Base-by-base conservation (phyloP, 1,284 basidiomycete species). In the Binderoboletus segoi region DNA sequence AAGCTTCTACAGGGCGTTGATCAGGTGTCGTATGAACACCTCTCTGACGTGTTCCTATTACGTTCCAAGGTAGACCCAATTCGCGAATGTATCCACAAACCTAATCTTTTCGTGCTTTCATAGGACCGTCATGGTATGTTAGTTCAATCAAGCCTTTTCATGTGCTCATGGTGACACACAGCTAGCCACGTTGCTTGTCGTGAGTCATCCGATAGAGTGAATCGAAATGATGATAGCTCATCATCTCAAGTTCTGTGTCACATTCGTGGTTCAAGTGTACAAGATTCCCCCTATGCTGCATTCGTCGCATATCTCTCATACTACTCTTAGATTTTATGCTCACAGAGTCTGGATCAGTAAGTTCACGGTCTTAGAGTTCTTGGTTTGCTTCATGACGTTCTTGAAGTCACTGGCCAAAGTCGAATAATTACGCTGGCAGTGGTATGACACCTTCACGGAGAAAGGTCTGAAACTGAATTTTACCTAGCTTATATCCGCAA, bases 301-400 rank as follows among this genome's bases (percentile, higher is more conserved):
- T 41, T 15, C 16, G 20, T 32, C 8, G 8, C 15, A 23, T 18
- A 33, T 10, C 44, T 37, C 44, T 43, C 18, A 43, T 47, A 8
- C 26, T 8, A 8, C 18, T 28, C 23, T 26, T 24, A 61, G 60
- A 35, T 61, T 61, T 26, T 61, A 60, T 32, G 52, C 59, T 32
- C 53, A 65, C 8, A 51, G 63, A 49, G 56, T 64, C 30, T 64
- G 63, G 63, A 65, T 63, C 54, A 63, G 63, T 64, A 48, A 42
- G 63, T 56, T 23, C 18, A 21, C 37, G 5, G 10, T n/a, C 6
- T n/a, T 7, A 16, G 10, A 15, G 24, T 23, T 20, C 15, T 13
- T 38, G 11, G 1, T 26, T 5, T 20, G 16, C 16, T 15, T 53
- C 16, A 16, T 48, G 20, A 54, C 20, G 13, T 28, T 35, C 20